A percentile compares a stretch with the other conserved stretches of the same genome.
phyloP scores from a whole-genome alignment of 306 rosid genomes.

The Arachis stenosperma region DNA sequence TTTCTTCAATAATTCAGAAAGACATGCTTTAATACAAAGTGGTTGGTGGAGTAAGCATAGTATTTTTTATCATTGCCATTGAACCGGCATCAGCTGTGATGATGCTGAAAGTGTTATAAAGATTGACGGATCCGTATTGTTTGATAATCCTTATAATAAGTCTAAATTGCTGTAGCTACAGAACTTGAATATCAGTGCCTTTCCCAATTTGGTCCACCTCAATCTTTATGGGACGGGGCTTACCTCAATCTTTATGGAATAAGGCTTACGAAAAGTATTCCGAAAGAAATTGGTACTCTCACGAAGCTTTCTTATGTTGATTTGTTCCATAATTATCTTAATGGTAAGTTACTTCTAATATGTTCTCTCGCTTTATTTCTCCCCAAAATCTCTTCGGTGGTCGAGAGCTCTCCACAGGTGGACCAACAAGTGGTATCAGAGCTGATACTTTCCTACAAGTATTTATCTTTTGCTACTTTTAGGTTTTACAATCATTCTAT shows the following conservation, averaged over 20 bases:
- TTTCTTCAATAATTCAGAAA: neutral
- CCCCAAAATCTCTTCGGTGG: too few relatives aligned
- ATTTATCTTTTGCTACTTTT: too few relatives aligned
- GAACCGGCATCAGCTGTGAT: neutral
- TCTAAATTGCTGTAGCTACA: too few relatives aligned
- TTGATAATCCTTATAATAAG: too few relatives aligned
- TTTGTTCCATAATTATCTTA: too few relatives aligned
- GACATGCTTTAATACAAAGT: slow-evolving; percentile 4
- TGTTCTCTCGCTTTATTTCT: too few relatives aligned
- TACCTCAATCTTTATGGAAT: neutral
- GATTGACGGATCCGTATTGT: neutral
- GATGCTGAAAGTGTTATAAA: slow-evolving; percentile 14
- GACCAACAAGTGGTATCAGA: too few relatives aligned
- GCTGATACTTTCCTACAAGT: too few relatives aligned
- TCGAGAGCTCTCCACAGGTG: too few relatives aligned
- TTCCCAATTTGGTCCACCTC: neutral
- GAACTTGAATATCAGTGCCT: too few relatives aligned
- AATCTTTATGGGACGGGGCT: neutral
- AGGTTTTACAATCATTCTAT: too few relatives aligned
- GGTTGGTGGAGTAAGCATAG: neutral
- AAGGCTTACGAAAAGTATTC: neutral
- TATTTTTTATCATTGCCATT: neutral
- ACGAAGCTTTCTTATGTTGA: neutral
- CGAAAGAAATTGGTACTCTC: neutral
- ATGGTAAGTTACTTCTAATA: neutral